Base-by-base conservation (phyloP, 495 filamentous ascomycete genomes). In the Penicillium subrubescens region DNA sequence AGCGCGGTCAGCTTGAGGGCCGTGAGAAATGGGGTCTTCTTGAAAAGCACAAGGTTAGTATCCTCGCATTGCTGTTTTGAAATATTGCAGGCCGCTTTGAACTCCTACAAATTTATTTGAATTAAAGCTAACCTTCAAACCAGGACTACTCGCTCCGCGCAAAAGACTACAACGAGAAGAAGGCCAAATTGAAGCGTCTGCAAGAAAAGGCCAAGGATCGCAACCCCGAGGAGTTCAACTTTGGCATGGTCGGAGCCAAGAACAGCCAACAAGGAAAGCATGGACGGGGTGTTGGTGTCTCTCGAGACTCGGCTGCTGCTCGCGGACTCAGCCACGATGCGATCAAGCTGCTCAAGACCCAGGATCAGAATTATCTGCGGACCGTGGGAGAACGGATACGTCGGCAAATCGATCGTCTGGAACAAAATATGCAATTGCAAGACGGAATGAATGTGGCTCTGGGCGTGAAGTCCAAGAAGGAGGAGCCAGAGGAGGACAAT, bases 171-270 rank as follows among this genome's bases (percentile, higher is more conserved):
- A 93, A 92, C 72, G 78, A 77, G 68, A 98, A 99, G 74, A 90
- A 96, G 73, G 80, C 81, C n/a, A 87, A 89, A 33, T 82, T 97
- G 48, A 89, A 90, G 73, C 83, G 86, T 3, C 87, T 99, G 19
- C 84, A 88, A 66, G 83, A 89, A 63, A 97, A 97, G 78, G 94
- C 90, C 25, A 83, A 86, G 60, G 88, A 95, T 46, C 89, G 92
- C 65, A 98, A 99, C 76, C 92, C 94, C 44, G 95, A 99, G 87
- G 93, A 97, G 77, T 99, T 98, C 82, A 88, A 91, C 78, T 97
- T 92, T 72, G 90, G 88, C 27, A 99, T 99, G 95, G 85, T 96
- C 76, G 83, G 79, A 39, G 73, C 72, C 3, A 79, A 78, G 64
- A 72, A 67, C 33, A 80, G 75, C 67, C 80, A 71, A 27, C 84